Evolutionary conservation across 331 rosid genomes (phyloP).

Genomic region (Prunus yedoensis): DNA sequence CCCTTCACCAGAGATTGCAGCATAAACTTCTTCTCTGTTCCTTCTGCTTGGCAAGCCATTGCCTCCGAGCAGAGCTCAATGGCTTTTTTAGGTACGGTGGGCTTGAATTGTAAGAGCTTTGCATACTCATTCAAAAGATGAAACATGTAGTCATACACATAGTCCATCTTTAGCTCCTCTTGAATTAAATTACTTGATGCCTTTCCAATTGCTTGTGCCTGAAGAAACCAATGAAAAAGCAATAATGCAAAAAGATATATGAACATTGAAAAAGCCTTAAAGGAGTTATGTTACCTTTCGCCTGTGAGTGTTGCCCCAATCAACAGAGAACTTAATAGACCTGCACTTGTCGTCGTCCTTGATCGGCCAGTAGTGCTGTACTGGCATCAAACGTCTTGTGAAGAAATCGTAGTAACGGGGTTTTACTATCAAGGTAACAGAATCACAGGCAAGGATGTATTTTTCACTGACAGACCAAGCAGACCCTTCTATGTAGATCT

Average conservation of each 20-base stretch:
- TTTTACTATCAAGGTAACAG: conserved; percentile 52
- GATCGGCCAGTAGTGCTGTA: conserved; percentile 73
- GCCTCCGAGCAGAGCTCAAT: conserved; percentile 61
- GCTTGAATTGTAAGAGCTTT: conserved; percentile 66
- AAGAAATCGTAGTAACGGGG: conserved; percentile 75
- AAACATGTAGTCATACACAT: conserved; percentile 91
- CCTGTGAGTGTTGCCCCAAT: conserved; percentile 61
- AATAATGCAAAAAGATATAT: background rate
- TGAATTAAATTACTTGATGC: conserved; percentile 63
- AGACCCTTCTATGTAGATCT: conserved; percentile 71
- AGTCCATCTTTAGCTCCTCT: conserved; percentile 77
- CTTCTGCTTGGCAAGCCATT: conserved; percentile 66
- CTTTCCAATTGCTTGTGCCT: conserved; percentile 74
- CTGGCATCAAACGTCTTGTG: conserved; percentile 61
- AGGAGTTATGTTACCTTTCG: conserved; percentile 26
- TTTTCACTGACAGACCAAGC: conserved; percentile 88
- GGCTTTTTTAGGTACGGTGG: conserved; percentile 52
- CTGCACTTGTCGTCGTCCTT: conserved; percentile 60
- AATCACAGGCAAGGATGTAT: conserved; percentile 73
- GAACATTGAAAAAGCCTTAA: background rate
- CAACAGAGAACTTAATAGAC: conserved; percentile 68
- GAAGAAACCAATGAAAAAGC: conserved; percentile 12
- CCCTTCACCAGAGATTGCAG: conserved; percentile 65
- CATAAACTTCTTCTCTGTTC: conserved; percentile 44
- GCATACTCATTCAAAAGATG: conserved; percentile 67